phyloP scores from a whole-genome alignment of 2,329 filamentous ascomycete species.

The Venturia pyrina region DNA sequence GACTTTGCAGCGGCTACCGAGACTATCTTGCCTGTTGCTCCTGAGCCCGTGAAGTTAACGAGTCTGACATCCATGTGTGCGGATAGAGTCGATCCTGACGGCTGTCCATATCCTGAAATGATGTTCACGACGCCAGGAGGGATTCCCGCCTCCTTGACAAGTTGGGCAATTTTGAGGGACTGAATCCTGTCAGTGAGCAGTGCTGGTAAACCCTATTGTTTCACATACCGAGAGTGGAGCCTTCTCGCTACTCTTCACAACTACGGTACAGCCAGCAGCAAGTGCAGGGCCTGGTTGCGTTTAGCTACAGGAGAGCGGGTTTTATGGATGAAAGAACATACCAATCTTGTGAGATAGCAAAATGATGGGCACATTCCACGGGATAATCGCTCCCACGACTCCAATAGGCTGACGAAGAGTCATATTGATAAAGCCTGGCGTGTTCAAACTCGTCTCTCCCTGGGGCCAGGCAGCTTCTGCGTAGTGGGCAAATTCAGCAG shows the following conservation, averaged over 20 bases:
- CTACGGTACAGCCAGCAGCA: conserved; percentile 48
- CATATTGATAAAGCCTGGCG: conserved; percentile 37
- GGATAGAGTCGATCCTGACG: conserved; percentile 20
- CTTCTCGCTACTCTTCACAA: conserved; percentile 54
- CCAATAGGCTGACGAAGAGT: conserved; percentile 41
- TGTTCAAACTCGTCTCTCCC: conserved; percentile 39
- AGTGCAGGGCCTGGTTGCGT: conserved; percentile 41
- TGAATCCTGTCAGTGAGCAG: neutral
- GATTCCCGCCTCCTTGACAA: conserved; percentile 32
- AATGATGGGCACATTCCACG: conserved; percentile 44
- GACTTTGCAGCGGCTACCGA: conserved; percentile 19
- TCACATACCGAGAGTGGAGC: conserved; percentile 44
- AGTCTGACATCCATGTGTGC: conserved; percentile 23
- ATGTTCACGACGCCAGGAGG: conserved; percentile 35
- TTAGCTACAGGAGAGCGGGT: conserved; percentile 25
- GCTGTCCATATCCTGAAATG: conserved; percentile 24
- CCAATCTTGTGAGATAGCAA: conserved; percentile 41
- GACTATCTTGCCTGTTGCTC: conserved; percentile 19
- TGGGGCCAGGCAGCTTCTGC: conserved; percentile 36
- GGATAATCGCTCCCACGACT: conserved; percentile 48
- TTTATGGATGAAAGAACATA: conserved; percentile 17
- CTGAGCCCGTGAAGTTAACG: conserved; percentile 21
- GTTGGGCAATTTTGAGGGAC: conserved; percentile 20
- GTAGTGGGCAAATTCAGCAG: conserved; percentile 31
- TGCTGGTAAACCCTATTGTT: conserved; percentile 13